A percentile compares a stretch with the other conserved stretches of the same genome.
phyloP scores from a whole-genome alignment of 805 yeast genomes.

The Sugiyamaella floridensis region DNA sequence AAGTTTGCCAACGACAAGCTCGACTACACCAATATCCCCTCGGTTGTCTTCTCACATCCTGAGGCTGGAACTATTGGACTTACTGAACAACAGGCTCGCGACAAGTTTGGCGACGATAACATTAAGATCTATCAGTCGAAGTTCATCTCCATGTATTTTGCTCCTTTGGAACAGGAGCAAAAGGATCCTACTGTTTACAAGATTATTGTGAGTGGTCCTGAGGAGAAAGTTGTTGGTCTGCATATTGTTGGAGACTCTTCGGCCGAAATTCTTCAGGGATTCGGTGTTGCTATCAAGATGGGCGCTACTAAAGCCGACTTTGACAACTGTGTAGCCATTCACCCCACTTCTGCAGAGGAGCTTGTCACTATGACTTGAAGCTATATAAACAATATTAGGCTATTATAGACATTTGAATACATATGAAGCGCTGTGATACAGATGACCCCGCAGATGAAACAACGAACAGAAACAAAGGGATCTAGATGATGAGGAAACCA shows the following conservation, averaged over 20 bases:
- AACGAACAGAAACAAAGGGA: too few relatives aligned
- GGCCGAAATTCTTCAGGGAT: constrained; percentile 94
- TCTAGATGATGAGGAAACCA: too few relatives aligned
- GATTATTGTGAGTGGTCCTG: constrained; percentile 65
- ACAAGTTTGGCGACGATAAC: constrained; percentile 70
- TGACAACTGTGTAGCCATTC: constrained; percentile 94
- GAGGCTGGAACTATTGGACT: constrained; percentile 94
- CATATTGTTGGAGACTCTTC: constrained; percentile 89
- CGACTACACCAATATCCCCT: constrained; percentile 81
- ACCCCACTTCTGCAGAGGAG: constrained; percentile 98
- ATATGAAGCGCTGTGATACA: background rate
- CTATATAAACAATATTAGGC: background rate
- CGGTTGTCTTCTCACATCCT: constrained; percentile 97
- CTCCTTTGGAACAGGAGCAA: constrained; percentile 58
- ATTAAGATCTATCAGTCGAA: constrained; percentile 75
- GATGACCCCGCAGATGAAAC: too few relatives aligned
- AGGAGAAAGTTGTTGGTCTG: constrained; percentile 92
- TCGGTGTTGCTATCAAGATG: constrained; percentile 97
- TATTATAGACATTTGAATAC: background rate
- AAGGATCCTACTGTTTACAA: constrained; percentile 88
- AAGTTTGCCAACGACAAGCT: constrained; percentile 65
- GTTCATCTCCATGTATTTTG: constrained; percentile 89
- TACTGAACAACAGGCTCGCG: constrained; percentile 69
- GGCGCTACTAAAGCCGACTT: constrained; percentile 97
- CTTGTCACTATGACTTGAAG: constrained; percentile 66